A percentile compares a stretch with the other conserved stretches of the same genome.
Evolutionary conservation across 805 yeast species (phyloP).

Genomic region (Nakazawaea molendinolei): DNA sequence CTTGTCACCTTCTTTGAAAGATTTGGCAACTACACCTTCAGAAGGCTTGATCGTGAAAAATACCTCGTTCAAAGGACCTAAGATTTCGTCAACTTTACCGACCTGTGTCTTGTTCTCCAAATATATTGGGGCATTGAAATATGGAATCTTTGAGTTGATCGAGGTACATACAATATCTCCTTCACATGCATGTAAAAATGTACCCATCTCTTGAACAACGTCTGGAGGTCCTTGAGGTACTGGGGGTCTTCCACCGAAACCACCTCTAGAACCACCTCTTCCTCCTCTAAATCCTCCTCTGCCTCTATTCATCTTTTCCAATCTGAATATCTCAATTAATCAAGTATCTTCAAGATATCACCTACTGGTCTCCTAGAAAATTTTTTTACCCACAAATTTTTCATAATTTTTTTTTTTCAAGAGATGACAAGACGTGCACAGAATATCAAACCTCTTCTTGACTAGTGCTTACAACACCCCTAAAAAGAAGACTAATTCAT

Average conservation of each 20-base stretch:
- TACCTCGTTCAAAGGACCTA: conserved; percentile 98
- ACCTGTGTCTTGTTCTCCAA: conserved; percentile 93
- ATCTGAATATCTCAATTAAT: neutral
- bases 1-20: conserved; percentile 94
- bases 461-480: conserved; percentile 21
- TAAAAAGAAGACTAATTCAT: neutral
- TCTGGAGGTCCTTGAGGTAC: conserved; percentile 95
- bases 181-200: conserved; percentile 87
- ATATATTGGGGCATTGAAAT: conserved; percentile 97
- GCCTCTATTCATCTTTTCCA: conserved; percentile 52
- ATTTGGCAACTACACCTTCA: conserved; percentile 91
- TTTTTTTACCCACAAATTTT: conserved; percentile 7
- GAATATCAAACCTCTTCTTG: conserved; percentile 21
- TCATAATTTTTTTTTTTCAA: no score
- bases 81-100: conserved; percentile 96
- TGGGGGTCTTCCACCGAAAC: conserved; percentile 58
- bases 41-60: conserved; percentile 92
- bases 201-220: conserved; percentile 88
- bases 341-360: no score
- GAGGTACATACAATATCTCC: conserved; percentile 97
- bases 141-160: conserved; percentile 89
- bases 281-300: conserved; percentile 57
- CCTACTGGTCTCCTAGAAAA: no score
- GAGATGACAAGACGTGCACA: conserved; percentile 16
- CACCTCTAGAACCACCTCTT: conserved; percentile 43